Evolutionary conservation across 371 early-diverging fungal genomes (phyloP), one percentile per base, ranked within the genome.

Genomic region (Zopfochytrium polystomum): DNA sequence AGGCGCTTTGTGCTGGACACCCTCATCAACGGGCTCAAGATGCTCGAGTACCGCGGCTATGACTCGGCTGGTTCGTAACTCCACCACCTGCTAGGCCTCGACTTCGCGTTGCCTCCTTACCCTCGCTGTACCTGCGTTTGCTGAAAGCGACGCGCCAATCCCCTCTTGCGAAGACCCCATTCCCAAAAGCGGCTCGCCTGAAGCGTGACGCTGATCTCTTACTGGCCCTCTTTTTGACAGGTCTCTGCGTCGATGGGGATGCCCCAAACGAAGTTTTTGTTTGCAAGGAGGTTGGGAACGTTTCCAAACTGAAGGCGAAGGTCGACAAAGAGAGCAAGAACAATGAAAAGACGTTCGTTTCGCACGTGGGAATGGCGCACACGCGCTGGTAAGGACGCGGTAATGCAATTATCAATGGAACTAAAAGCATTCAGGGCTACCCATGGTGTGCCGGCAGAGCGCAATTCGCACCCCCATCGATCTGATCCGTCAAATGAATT

Each of bases 401-500:
- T 15, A 44, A 11, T 35, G 26, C 20, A 7, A 35, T 32, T 25
- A 13, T 57, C 42, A 43, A 48, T 22, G n/a, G 55, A 27, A 27
- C 23, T 44, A 33, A 18, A 27, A 18, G 26, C 38, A 25, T 5
- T 2, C 48, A 73, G 70, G 76, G 87, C 88, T 22, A 89, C 89
- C 18, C 87, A 89, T 74, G 89, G 89, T 34, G 65, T 75, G 47
- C 86, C 87, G 22, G 77, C 79, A 35, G 81, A 77, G 52, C 69
- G 67, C 26, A 89, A 89, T 72, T 78, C 75, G 35, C 89, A 89
- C 72, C 89, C 89, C 6, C 81, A 86, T 65, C 71, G 80, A 44
- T 80, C 81, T 52, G 86, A 85, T 65, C 66, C 78, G 26, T 72
- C 67, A 26, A 77, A 80, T 48, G 80, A 81, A 63, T 87, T 89